Evolutionary conservation across 139 green algal genomes (phyloP), one percentile per base, ranked within the genome.

Genomic region (Micractinium conductrix): DNA sequence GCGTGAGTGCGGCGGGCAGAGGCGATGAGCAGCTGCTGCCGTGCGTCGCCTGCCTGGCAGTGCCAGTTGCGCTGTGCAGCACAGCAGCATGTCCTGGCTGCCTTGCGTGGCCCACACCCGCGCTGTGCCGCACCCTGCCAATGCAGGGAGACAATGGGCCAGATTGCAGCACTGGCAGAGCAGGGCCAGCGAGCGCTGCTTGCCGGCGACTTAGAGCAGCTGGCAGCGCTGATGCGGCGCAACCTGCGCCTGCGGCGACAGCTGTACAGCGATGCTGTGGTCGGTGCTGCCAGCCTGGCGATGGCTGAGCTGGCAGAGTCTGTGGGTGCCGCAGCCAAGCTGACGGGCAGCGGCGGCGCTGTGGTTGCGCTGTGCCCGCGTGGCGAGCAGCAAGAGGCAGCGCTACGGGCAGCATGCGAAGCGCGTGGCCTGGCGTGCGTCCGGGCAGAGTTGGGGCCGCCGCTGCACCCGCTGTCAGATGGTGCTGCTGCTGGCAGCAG

Each of bases 341-440:
- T 98, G 80, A 96, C 92, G 2, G 96, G 96, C 65, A 96, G 91
- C 58, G 95, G 95, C 19, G 95, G 95, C 22, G 95, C 95, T 0
- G 84, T 94, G 40, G 91, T 98, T 30, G 94, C 91, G 73, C 71
- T 94, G 17, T 95, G 89, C 74, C 85, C 82, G 0, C n/a, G 84
- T 0, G 92, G 89, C 4, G 65, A 53, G n/a, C 8, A 55, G 35
- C 88, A 93, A 70, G 85, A 75, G 48, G 53, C 62, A 43, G 38
- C 21, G 30, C 86, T 95, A 74, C 74, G 86, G 50, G 42, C 53
- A 17, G 38, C 73, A 1, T 92, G 76, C 43, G 10, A 4, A 1
- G 55, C 33, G 50, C 28, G 44, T n/a, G 85, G 87, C 0, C 75
- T 79, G 7, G 38, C 33, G 44, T 84, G 83, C 48, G 74, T 83